Evolutionary conservation across 495 filamentous ascomycete genomes (phyloP).

Genomic region (Podospora didyma): DNA sequence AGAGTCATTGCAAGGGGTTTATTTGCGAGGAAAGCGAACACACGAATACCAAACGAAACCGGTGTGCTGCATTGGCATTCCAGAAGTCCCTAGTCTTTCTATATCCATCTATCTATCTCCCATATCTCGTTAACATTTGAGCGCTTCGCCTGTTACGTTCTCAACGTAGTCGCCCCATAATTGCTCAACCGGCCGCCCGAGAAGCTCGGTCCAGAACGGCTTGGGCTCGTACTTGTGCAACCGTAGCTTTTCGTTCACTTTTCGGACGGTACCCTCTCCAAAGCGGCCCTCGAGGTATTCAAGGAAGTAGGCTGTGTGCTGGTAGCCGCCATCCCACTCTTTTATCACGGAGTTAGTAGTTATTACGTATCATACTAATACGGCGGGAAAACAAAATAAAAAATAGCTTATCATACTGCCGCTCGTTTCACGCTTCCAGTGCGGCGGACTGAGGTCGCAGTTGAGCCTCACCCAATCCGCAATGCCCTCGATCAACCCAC

Average conservation of each 20-base stretch:
- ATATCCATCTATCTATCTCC: not conserved
- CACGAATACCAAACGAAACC: too few relatives aligned
- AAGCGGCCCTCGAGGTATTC: slow-evolving; percentile 65
- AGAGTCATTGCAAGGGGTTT: too few relatives aligned
- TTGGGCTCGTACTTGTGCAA: slow-evolving; percentile 53
- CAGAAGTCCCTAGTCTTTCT: not conserved
- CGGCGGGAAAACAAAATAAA: not conserved
- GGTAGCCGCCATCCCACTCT: slow-evolving; percentile 88
- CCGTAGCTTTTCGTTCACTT: slow-evolving; percentile 68
- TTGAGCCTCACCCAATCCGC: slow-evolving; percentile 89
- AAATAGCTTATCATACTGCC: slow-evolving; percentile 14
- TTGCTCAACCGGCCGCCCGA: slow-evolving; percentile 59
- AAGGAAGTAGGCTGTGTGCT: slow-evolving; percentile 88
- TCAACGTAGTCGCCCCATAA: slow-evolving; percentile 69
- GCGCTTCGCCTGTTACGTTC: not conserved
- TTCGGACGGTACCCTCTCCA: slow-evolving; percentile 66
- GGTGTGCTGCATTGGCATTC: too few relatives aligned
- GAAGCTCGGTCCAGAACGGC: slow-evolving; percentile 67
- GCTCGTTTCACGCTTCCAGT: slow-evolving; percentile 63
- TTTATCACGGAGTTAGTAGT: slow-evolving; percentile 8
- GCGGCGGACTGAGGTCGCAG: slow-evolving; percentile 68
- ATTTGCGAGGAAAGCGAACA: too few relatives aligned
- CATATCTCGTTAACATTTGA: slow-evolving; percentile 6
- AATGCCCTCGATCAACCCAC: slow-evolving; percentile 85
- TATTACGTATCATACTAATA: not conserved